Conservation (phyloP, 805 yeast genomes). For the Cephaloascus fragrans region DNA sequence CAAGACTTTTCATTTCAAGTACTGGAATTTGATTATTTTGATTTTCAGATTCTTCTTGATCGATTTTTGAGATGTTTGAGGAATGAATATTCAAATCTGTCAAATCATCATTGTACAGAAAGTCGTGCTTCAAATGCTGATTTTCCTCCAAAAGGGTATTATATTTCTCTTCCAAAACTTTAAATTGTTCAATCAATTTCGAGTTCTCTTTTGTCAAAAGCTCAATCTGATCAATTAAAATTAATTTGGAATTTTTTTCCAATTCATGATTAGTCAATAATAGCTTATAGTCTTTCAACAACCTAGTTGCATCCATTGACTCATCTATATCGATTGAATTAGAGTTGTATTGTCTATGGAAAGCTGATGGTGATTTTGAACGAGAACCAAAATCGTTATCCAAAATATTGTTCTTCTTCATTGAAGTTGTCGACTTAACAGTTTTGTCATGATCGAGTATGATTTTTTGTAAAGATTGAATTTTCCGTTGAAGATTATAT, state of each 20-base stretch:
- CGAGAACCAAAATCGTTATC: too few relatives aligned
- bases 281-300: slow-evolving; percentile 24
- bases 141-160: background rate
- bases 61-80: background rate
- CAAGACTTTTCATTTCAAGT: background rate
- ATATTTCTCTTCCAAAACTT: background rate
- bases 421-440: background rate
- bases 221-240: slow-evolving; percentile 47
- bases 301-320: slow-evolving; percentile 6
- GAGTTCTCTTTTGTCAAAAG: slow-evolving; percentile 26
- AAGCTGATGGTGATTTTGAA: background rate
- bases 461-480: slow-evolving; percentile 10
- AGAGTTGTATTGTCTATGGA: background rate
- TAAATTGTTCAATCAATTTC: background rate
- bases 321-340: background rate
- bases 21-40: too few relatives aligned
- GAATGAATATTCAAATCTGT: background rate
- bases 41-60: background rate
- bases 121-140: background rate
- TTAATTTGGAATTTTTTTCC: slow-evolving; percentile 40
- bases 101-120: background rate
- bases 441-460: slow-evolving; percentile 6
- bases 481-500: slow-evolving; percentile 13
- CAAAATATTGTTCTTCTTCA: too few relatives aligned
- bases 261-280: slow-evolving; percentile 41